These are phyloP conservation scores for Candida palmyrensis DNA, from an alignment of 805 yeast genomes.

Conservation along the genomic window DNA sequence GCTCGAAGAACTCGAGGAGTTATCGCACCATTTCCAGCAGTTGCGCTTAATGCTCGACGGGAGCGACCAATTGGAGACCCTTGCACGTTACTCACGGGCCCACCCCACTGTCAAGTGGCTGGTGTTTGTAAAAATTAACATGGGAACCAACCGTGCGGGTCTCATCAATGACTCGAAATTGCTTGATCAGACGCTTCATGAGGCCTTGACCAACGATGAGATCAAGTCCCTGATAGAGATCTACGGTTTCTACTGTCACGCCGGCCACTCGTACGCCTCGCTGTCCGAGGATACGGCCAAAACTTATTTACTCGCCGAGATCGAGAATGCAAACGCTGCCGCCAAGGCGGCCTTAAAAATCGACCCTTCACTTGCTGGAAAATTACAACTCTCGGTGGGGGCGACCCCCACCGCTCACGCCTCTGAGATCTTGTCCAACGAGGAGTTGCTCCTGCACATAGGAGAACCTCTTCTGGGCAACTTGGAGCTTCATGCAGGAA, in stretches of 20 bases:
- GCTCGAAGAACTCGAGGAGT: conserved; percentile 41
- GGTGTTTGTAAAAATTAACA: conserved; percentile 60
- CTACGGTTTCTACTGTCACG: conserved; percentile 73
- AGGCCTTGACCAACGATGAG: conserved; percentile 19
- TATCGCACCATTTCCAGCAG: conserved; percentile 36
- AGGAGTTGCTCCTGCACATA: conserved; percentile 15
- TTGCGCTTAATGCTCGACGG: conserved; percentile 61
- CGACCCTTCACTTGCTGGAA: conserved; percentile 26
- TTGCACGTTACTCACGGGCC: conserved; percentile 31
- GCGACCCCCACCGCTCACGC: conserved; percentile 81
- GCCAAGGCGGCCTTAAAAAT: conserved; percentile 30
- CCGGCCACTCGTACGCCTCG: conserved; percentile 68
- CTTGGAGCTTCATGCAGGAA: conserved; percentile 78
- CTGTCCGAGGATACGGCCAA: conserved; percentile 42
- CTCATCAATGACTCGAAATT: conserved; percentile 22
- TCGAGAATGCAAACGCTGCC: conserved; percentile 52
- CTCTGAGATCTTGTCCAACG: conserved; percentile 24
- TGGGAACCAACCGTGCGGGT: conserved; percentile 75
- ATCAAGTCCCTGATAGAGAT: conserved; percentile 36
- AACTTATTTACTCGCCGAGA: conserved; percentile 47
- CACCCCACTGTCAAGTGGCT: conserved; percentile 45
- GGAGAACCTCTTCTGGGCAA: conserved; percentile 29
- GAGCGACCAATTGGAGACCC: conserved; percentile 46
- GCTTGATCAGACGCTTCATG: conserved; percentile 30
- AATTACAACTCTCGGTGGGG: conserved; percentile 65